Percentiles rank a stretch among this genome's conserved stretches.
These are phyloP conservation scores for Leishmania amazonensis DNA, from an alignment of 208 protist species.

Conservation along the genomic window DNA sequence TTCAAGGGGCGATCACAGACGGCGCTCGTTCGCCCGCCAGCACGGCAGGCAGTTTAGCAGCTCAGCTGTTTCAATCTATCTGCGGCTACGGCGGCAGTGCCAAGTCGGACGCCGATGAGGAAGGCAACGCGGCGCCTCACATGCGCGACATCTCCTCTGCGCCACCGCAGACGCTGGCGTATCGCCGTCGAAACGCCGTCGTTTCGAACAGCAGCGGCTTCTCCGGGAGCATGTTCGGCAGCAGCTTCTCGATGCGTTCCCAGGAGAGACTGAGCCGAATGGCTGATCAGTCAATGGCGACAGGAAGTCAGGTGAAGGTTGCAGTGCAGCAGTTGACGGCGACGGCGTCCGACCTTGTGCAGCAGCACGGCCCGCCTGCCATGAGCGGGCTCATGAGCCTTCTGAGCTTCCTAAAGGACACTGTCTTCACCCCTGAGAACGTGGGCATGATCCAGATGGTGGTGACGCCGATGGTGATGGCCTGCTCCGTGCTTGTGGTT, in stretches of 20 bases:
- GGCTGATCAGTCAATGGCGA: conserved; percentile 3
- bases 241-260: not conserved
- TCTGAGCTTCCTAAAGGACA: conserved; percentile 19
- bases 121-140: conserved; percentile 8
- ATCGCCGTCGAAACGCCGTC: conserved; percentile 8
- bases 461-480: conserved; percentile 32
- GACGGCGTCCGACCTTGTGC: conserved; percentile 10
- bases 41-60: conserved; percentile 9
- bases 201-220: not conserved
- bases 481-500: conserved; percentile 16
- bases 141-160: conserved; percentile 33
- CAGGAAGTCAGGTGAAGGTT: conserved; percentile 8
- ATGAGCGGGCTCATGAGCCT: conserved; percentile 8
- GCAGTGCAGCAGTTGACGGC: conserved; percentile 8
- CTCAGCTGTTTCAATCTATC: conserved; percentile 20
- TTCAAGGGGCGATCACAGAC: not conserved
- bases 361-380: conserved; percentile 28
- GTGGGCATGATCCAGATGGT: conserved; percentile 32
- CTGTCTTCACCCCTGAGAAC: conserved; percentile 39
- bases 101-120: not conserved
- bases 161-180: conserved; percentile 21
- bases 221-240: not conserved
- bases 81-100: not conserved
- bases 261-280: conserved; percentile 10
- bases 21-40: not conserved